Conservation (phyloP, 169 alveolate genomes). For the Eimeria tenella region DNA sequence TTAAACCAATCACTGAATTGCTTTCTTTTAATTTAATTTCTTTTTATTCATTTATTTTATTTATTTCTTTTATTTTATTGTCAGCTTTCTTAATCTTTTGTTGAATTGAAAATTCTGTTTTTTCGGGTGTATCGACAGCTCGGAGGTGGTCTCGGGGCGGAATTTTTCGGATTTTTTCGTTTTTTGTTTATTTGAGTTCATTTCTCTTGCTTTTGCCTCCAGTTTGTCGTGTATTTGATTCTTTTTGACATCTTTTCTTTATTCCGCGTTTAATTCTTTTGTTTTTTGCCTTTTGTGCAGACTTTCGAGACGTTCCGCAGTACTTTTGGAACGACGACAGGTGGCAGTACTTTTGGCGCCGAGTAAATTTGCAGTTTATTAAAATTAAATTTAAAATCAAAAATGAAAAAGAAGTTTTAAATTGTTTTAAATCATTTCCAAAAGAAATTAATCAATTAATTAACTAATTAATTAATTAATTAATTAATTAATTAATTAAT, state of each 20-base stretch:
- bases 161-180: neutral
- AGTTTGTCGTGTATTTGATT: neutral
- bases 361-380: neutral
- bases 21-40: no score
- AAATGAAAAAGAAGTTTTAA: no score
- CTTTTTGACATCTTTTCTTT: neutral
- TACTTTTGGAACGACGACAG: constrained; percentile 69
- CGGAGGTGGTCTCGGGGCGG: neutral
- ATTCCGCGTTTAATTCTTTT: neutral
- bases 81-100: neutral
- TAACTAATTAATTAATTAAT: neutral
- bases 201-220: neutral
- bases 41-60: neutral
- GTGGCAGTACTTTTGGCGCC: constrained; percentile 71
- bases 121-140: neutral
- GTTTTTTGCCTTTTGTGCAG: neutral
- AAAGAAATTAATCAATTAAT: no score
- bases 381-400: no score
- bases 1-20: no score
- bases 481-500: no score
- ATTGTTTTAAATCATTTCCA: no score
- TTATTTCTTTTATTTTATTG: neutral
- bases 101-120: neutral
- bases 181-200: neutral
- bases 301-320: constrained; percentile 66